Conservation (phyloP, 192 early-diverging fungal species). For the Chytriomyces sp. region DNA sequence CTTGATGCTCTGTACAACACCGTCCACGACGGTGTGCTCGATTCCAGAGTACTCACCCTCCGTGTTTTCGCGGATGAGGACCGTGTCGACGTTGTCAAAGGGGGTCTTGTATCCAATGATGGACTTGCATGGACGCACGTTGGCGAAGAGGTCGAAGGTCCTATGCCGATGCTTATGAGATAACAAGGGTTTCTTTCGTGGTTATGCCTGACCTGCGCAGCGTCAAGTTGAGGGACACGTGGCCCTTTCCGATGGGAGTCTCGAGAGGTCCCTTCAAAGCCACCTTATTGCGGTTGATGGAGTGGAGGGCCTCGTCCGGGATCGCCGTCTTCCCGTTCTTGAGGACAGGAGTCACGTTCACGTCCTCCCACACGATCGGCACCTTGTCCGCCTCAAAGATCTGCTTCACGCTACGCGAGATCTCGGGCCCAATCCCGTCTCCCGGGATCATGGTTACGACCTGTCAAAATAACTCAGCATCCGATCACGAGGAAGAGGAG, state of each 20-base stretch:
- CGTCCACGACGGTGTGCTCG: slow-evolving; percentile 92
- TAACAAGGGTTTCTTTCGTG: slow-evolving; percentile 63
- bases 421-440: slow-evolving; percentile 99
- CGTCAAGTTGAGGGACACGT: slow-evolving; percentile 87
- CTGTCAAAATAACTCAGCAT: slow-evolving; percentile 49
- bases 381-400: slow-evolving; percentile 91
- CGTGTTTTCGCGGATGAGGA: slow-evolving; percentile 99
- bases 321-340: slow-evolving; percentile 92
- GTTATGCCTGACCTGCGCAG: slow-evolving; percentile 44
- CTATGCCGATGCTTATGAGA: no score
- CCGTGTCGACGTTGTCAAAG: slow-evolving; percentile 95
- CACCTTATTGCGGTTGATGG: slow-evolving; percentile 94
- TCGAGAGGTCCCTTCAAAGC: slow-evolving; percentile 97
- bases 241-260: slow-evolving; percentile 98
- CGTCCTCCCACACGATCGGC: slow-evolving; percentile 96
- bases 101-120: slow-evolving; percentile 95
- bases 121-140: slow-evolving; percentile 97
- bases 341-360: slow-evolving; percentile 89
- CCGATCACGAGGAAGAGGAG: neutral
- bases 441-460: slow-evolving; percentile 94
- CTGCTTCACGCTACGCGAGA: slow-evolving; percentile 85
- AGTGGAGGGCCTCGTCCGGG: slow-evolving; percentile 86
- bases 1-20: slow-evolving; percentile 99
- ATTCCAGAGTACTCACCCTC: slow-evolving; percentile 99
- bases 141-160: slow-evolving; percentile 98